phyloP scores from a whole-genome alignment of 805 yeast genomes.

The Candida taoyuanica region DNA sequence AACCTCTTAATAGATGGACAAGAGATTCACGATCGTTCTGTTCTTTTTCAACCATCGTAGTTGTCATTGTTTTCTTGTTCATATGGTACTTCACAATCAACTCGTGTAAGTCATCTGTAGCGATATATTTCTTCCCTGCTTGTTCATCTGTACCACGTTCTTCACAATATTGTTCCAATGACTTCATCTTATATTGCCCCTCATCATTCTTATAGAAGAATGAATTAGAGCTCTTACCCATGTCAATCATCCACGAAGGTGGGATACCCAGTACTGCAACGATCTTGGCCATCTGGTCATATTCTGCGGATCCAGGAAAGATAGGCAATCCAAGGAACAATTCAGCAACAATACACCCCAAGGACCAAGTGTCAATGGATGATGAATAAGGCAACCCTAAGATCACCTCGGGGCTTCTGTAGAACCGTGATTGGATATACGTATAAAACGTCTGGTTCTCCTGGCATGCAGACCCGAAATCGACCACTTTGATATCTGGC shows the following conservation, averaged over 20 bases:
- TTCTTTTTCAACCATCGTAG: conserved; percentile 56
- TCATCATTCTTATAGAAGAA: conserved; percentile 38
- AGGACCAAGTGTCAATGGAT: conserved; percentile 95
- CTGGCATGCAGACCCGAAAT: conserved; percentile 94
- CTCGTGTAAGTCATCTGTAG: conserved; percentile 58
- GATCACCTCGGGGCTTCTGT: conserved; percentile 92
- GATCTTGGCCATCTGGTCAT: conserved; percentile 81
- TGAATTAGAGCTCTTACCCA: conserved; percentile 77
- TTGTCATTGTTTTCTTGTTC: conserved; percentile 51
- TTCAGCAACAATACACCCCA: conserved; percentile 91
- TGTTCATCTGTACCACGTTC: conserved; percentile 59
- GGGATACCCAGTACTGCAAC: conserved; percentile 81
- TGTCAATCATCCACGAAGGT: conserved; percentile 94
- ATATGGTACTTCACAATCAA: conserved; percentile 73
- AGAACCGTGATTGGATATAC: conserved; percentile 88
- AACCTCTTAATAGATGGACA: conserved; percentile 72
- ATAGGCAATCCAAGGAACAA: conserved; percentile 86
- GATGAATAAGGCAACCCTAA: conserved; percentile 89
- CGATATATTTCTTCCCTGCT: conserved; percentile 82
- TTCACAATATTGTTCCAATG: conserved; percentile 43
- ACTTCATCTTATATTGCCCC: conserved; percentile 23
- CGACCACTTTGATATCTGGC: conserved; percentile 79
- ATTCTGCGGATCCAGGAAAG: conserved; percentile 93
- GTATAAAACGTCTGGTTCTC: conserved; percentile 86
- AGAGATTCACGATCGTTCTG: conserved; percentile 65